Conservation (phyloP, 1,139 yeast species). For the Lodderomyces pseudojiufengensis region DNA sequence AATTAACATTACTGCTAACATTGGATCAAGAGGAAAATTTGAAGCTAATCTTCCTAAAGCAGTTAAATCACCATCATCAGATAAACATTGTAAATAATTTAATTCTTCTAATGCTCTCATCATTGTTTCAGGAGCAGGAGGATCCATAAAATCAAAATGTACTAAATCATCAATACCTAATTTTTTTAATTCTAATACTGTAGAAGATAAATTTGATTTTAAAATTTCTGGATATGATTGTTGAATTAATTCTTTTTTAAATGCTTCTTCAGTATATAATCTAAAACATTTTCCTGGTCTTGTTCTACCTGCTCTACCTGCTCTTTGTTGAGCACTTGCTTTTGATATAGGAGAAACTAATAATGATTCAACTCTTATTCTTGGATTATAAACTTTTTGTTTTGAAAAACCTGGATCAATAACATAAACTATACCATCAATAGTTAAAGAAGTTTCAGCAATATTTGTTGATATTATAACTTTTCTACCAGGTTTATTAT, state of each 20-base stretch:
- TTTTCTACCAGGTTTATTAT: slow-evolving; percentile 89
- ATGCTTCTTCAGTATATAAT: slow-evolving; percentile 94
- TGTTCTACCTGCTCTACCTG: slow-evolving; percentile 99
- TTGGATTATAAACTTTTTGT: slow-evolving; percentile 94
- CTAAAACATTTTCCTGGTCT: slow-evolving; percentile 98
- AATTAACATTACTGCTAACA: slow-evolving; percentile 88
- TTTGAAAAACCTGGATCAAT: slow-evolving; percentile 97
- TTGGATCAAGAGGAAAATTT: slow-evolving; percentile 93
- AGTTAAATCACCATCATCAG: slow-evolving; percentile 89
- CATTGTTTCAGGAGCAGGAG: slow-evolving; percentile 99
- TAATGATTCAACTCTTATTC: slow-evolving; percentile 91
- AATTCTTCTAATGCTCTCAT: slow-evolving; percentile 97
- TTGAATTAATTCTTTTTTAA: slow-evolving; percentile 87
- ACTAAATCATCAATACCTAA: slow-evolving; percentile 94
- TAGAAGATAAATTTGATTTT: slow-evolving; percentile 84
- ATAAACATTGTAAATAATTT: slow-evolving; percentile 83
- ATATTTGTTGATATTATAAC: slow-evolving; percentile 93
- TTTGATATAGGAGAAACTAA: slow-evolving; percentile 94
- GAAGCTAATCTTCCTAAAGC: slow-evolving; percentile 86
- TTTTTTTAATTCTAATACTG: slow-evolving; percentile 89
- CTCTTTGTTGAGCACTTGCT: slow-evolving; percentile 97
- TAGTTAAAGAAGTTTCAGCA: slow-evolving; percentile 96
- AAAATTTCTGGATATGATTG: slow-evolving; percentile 95
- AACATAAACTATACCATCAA: slow-evolving; percentile 95
- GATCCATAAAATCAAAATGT: slow-evolving; percentile 98